These are phyloP conservation scores for Besnoitia besnoiti DNA, from an alignment of 169 alveolate species.

Conservation along the genomic window DNA sequence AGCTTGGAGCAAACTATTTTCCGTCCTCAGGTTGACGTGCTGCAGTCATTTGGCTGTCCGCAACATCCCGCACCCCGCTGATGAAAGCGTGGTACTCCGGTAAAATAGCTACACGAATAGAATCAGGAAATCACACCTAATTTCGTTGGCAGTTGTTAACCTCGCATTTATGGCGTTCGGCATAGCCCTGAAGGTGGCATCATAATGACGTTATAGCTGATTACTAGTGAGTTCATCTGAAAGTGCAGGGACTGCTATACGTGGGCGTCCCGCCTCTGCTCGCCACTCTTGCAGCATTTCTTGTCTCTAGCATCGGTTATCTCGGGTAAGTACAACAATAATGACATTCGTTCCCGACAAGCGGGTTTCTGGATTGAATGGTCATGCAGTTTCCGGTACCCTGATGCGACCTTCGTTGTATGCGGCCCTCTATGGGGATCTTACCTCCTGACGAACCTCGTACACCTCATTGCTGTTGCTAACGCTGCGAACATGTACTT, in stretches of 20 bases:
- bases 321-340: neutral
- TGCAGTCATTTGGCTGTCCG: constrained; percentile 52
- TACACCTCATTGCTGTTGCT: neutral
- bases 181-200: neutral
- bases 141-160: constrained; percentile 13
- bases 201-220: neutral
- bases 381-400: neutral
- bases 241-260: neutral
- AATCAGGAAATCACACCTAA: too few species aligned
- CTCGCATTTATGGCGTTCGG: constrained; percentile 55
- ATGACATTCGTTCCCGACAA: neutral
- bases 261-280: constrained; percentile 10
- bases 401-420: constrained; percentile 25
- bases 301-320: neutral
- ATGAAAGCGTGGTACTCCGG: constrained; percentile 55
- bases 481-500: constrained; percentile 18
- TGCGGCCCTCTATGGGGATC: constrained; percentile 43
- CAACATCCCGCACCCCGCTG: constrained; percentile 45
- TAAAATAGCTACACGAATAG: neutral
- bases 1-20: neutral
- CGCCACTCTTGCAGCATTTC: neutral
- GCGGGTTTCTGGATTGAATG: neutral
- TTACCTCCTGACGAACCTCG: constrained; percentile 16
- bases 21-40: neutral
- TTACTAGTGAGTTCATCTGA: too few species aligned